Conservation (phyloP, 352 stramenopile genomes). For the Sclerospora graminicola region DNA sequence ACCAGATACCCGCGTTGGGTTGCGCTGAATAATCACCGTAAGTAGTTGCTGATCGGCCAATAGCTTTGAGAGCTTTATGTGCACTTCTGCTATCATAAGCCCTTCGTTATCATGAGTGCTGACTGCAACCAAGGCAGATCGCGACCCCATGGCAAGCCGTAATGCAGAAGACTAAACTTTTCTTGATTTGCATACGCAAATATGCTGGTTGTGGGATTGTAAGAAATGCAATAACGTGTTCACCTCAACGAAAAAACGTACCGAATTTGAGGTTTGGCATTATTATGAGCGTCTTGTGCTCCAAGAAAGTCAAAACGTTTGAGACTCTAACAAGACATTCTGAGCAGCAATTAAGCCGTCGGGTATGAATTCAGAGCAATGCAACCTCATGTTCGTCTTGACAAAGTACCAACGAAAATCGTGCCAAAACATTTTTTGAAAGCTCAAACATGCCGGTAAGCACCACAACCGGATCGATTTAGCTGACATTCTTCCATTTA, state of each 20-base stretch:
- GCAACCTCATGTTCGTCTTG: slow-evolving; percentile 37
- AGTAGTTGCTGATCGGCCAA: slow-evolving; percentile 17
- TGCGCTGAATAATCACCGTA: slow-evolving; percentile 45
- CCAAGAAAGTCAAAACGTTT: slow-evolving; percentile 37
- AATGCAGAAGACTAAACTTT: slow-evolving; percentile 2
- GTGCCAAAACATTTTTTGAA: slow-evolving; percentile 15
- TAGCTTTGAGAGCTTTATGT: slow-evolving; percentile 13
- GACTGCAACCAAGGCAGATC: no score
- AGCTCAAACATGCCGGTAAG: slow-evolving; percentile 18
- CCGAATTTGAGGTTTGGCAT: slow-evolving; percentile 67
- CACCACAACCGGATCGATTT: slow-evolving; percentile 41
- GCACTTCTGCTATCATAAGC: no score
- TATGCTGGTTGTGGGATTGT: slow-evolving; percentile 11
- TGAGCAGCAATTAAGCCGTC: no score
- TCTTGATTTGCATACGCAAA: slow-evolving; percentile 1
- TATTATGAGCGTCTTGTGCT: slow-evolving; percentile 13
- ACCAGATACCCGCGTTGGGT: slow-evolving; percentile 27
- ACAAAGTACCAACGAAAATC: slow-evolving; percentile 52
- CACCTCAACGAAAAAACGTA: slow-evolving; percentile 11
- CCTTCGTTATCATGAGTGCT: no score
- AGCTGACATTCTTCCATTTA: slow-evolving; percentile 57
- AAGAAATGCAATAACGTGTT: no score
- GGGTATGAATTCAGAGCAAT: not conserved
- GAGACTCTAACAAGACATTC: slow-evolving; percentile 23
- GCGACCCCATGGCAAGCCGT: slow-evolving; percentile 12